Conservation (phyloP, 257 asterid genomes). For the Plectranthus barbatus region DNA sequence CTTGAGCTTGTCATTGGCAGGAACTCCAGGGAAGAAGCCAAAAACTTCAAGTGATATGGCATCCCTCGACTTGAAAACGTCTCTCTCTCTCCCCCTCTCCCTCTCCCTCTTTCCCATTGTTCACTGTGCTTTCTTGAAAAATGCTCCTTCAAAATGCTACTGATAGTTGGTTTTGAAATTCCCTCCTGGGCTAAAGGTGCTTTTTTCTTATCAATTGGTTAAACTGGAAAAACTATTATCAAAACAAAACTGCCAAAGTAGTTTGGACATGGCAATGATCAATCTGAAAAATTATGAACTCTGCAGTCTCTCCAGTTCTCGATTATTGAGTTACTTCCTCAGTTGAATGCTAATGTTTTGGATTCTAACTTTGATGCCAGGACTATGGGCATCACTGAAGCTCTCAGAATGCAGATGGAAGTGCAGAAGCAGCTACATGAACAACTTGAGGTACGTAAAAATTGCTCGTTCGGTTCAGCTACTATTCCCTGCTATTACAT, state of each 20-base stretch:
- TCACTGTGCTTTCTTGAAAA: background rate
- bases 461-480: background rate
- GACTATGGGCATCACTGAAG: conserved; percentile 72
- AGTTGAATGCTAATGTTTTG: conserved; percentile 2
- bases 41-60: conserved; percentile 35
- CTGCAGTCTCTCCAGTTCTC: background rate
- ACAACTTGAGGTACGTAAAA: conserved; percentile 70
- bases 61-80: conserved; percentile 57
- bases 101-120: background rate
- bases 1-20: conserved; percentile 25
- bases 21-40: conserved; percentile 41
- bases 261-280: background rate
- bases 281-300: background rate
- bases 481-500: background rate
- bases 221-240: background rate
- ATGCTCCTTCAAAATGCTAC: background rate
- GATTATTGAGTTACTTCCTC: too few relatives aligned
- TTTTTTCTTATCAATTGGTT: too few relatives aligned
- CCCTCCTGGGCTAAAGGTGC: too few relatives aligned
- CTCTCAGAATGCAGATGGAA: conserved; percentile 77
- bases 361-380: conserved; percentile 28
- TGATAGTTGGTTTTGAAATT: too few relatives aligned
- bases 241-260: too few relatives aligned
- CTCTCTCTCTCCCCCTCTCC: conserved; percentile 18
- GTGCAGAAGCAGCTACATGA: conserved; percentile 91